These are phyloP conservation scores for Elsinoe arachidis DNA, from an alignment of 2,329 filamentous ascomycete genomes.

Conservation along the genomic window DNA sequence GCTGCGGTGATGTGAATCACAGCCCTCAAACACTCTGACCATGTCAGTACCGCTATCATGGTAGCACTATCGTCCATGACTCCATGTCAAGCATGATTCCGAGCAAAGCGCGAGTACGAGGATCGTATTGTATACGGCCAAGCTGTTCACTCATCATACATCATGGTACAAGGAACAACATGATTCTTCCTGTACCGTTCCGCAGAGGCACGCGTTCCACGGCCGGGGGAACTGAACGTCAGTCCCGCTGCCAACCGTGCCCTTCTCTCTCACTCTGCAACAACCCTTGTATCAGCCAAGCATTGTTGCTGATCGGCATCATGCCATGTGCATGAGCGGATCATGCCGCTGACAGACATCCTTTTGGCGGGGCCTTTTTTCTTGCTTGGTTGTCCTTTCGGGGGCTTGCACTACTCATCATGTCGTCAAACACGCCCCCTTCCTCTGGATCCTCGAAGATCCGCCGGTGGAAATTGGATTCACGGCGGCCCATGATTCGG, in stretches of 20 bases:
- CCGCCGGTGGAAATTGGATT: slow-evolving; percentile 7
- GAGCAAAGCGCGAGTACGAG: neutral
- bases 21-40: neutral
- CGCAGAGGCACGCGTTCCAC: neutral
- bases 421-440: slow-evolving; percentile 1
- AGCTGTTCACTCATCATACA: slow-evolving; percentile 9
- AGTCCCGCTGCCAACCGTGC: slow-evolving; percentile 8
- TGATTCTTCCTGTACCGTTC: neutral
- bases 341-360: slow-evolving; percentile 1
- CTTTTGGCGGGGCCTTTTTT: neutral
- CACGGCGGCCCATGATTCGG: neutral
- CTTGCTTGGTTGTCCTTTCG: neutral
- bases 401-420: neutral
- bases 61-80: neutral
- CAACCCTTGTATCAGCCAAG: slow-evolving; percentile 12
- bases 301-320: slow-evolving; percentile 1
- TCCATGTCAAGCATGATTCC: neutral
- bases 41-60: neutral
- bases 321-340: slow-evolving; percentile 8
- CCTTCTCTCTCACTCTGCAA: slow-evolving; percentile 9
- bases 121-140: neutral
- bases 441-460: neutral
- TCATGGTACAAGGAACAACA: neutral
- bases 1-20: neutral
- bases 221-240: neutral